Conservation (phyloP, 805 yeast genomes). For the Wickerhamomyces kurtzmanii region DNA sequence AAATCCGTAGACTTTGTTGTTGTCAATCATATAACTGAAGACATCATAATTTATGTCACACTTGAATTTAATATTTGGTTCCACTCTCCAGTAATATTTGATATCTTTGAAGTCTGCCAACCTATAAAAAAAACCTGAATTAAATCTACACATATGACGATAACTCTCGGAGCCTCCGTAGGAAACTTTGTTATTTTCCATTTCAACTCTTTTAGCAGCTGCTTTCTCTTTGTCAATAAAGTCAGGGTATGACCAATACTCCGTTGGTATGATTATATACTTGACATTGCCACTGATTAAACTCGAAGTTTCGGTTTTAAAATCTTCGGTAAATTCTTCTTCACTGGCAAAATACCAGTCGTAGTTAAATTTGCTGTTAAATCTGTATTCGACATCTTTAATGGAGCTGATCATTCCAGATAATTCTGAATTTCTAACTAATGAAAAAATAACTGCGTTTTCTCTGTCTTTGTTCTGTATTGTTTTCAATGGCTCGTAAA, state of each 20-base stretch:
- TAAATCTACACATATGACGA: constrained; percentile 66
- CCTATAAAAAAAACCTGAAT: constrained; percentile 51
- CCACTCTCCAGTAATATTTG: constrained; percentile 53
- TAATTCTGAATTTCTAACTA: constrained; percentile 57
- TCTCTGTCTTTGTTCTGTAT: too few species aligned
- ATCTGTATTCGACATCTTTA: constrained; percentile 67
- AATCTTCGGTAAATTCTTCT: constrained; percentile 29
- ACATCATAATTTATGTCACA: constrained; percentile 68
- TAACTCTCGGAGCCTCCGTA: constrained; percentile 42
- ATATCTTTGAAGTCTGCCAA: constrained; percentile 33
- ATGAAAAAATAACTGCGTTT: constrained; percentile 57
- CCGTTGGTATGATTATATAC: constrained; percentile 32
- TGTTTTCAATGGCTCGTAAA: too few species aligned
- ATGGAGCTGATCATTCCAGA: constrained; percentile 41
- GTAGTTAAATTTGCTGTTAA: constrained; percentile 59
- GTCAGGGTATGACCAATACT: constrained; percentile 38
- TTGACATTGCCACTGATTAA: constrained; percentile 29
- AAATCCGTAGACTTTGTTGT: constrained; percentile 65
- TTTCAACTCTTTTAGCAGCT: constrained; percentile 13
- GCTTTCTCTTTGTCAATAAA: constrained; percentile 28
- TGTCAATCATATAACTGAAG: constrained; percentile 72
- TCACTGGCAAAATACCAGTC: constrained; percentile 73
- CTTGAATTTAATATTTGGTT: constrained; percentile 44
- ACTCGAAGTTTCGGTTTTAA: constrained; percentile 20
- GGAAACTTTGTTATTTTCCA: constrained; percentile 20